Evolutionary conservation across 148 eudicot genomes (phyloP), one percentile per base, ranked within the genome.

Genomic region (Rhododendron kiyosumense): DNA sequence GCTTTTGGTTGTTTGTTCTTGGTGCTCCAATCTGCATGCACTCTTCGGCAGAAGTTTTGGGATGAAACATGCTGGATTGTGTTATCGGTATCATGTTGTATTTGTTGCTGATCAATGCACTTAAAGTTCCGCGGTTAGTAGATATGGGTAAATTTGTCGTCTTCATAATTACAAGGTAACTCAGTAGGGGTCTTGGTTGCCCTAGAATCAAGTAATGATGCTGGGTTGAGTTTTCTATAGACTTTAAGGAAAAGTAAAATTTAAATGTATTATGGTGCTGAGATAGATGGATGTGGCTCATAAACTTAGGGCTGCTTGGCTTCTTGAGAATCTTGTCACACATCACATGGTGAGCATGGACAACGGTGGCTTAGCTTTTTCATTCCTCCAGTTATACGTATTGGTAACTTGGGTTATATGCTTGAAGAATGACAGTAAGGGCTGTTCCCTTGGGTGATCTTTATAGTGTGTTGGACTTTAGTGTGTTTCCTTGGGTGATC

Each of bases 401-500:
- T 82, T 84, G 63, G 88, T 83, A 51, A 88, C 24, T 3, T 77
- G 86, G 48, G 74, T 84, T 63, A 17, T 78, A 77, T 38, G 84
- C 79, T 73, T 86, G 85, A 84, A 57, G 65, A 69, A 54, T 85
- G 69, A 79, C 73, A 36, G 63, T 75, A 79, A 52, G 81, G 81
- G 85, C 57, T 20, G 74, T 81, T 15, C 73, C 17, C 65, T 71
- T 81, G 86, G 85, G 63, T 76, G 87, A 80, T 83, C 85, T 79
- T 84, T 51, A 28, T 80, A 61, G n/a, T 49, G 30, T 74, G 77
- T 85, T 85, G 83, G 26, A 67, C 48, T 65, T 85, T 77, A 83
- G 54, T 52, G 84, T 83, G 71, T 85, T 76, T 7, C 76, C 74
- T 65, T 82, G 79, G 69, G 83, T 59, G 65, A 83, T 52, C 54